phyloP scores from a whole-genome alignment of 1,284 basidiomycete species.

The Polyporus tsugae region DNA sequence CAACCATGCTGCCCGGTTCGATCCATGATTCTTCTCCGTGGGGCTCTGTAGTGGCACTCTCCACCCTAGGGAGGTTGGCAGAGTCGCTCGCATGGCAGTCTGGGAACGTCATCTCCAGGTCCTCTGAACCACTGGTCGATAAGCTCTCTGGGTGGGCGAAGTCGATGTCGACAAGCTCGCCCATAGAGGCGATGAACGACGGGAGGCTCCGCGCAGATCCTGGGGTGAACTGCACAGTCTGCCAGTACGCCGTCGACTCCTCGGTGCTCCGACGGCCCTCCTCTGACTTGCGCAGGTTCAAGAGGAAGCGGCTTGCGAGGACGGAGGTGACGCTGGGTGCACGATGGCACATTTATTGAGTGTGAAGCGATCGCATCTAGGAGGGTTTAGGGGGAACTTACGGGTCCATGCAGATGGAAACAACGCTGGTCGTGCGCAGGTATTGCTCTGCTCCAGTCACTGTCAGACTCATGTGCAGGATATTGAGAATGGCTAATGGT shows the following conservation, averaged over 20 bases:
- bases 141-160: not conserved
- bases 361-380: not conserved
- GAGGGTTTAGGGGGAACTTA: not conserved
- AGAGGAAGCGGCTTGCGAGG: conserved; percentile 14
- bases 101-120: not conserved
- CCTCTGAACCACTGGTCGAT: not conserved
- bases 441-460: conserved; percentile 12
- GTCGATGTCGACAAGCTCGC: conserved; percentile 14
- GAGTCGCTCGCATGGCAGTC: not conserved
- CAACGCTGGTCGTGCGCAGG: conserved; percentile 9
- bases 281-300: conserved; percentile 9
- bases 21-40: not conserved
- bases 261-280: not conserved
- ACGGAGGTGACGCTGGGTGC: conserved; percentile 8
- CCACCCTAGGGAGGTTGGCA: not conserved
- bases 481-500: conserved; percentile 9
- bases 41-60: not conserved
- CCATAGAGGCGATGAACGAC: conserved; percentile 9
- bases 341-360: not conserved
- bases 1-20: not conserved
- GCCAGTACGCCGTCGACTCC: not conserved
- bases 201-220: not conserved
- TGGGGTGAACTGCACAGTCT: conserved; percentile 8
- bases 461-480: conserved; percentile 12
- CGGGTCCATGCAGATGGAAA: conserved; percentile 17